Percentiles rank a stretch among this genome's conserved stretches.
These are phyloP conservation scores for Marasmius sp. DNA, from an alignment of 1,284 basidiomycete genomes.

Conservation along the genomic window DNA sequence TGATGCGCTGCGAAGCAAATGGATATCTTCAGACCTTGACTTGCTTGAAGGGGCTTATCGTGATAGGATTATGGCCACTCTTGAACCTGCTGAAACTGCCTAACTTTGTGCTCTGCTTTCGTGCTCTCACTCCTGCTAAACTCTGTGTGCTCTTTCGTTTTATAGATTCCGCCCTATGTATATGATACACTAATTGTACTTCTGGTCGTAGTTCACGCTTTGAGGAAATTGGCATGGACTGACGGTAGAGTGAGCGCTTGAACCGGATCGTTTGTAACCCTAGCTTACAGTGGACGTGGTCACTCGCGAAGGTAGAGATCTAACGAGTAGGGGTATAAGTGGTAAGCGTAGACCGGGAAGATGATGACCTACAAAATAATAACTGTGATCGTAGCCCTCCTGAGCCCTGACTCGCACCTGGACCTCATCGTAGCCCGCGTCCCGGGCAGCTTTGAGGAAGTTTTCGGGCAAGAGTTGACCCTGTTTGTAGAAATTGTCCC, in stretches of 20 bases:
- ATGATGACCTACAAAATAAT: constrained; percentile 77
- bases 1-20: constrained; percentile 55
- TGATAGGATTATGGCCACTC: constrained; percentile 41
- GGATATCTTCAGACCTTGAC: constrained; percentile 62
- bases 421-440: constrained; percentile 71
- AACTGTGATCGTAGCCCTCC: constrained; percentile 91
- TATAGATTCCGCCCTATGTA: neutral
- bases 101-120: neutral
- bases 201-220: constrained; percentile 42
- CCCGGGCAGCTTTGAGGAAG: constrained; percentile 77
- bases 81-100: constrained; percentile 6
- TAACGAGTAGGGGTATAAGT: constrained; percentile 46
- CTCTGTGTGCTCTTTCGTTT: neutral
- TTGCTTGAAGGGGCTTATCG: constrained; percentile 61
- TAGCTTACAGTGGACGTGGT: constrained; percentile 57
- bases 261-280: constrained; percentile 25
- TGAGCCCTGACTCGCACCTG: constrained; percentile 82
- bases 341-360: constrained; percentile 26
- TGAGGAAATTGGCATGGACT: constrained; percentile 81
- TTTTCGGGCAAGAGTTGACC: constrained; percentile 89
- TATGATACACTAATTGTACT: neutral
- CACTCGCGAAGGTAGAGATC: constrained; percentile 75
- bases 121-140: neutral
- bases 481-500: constrained; percentile 84
- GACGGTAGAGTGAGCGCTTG: constrained; percentile 3